Evolutionary conservation across 441 rosid species (phyloP).

Genomic region (Bruguiera hainesii): DNA sequence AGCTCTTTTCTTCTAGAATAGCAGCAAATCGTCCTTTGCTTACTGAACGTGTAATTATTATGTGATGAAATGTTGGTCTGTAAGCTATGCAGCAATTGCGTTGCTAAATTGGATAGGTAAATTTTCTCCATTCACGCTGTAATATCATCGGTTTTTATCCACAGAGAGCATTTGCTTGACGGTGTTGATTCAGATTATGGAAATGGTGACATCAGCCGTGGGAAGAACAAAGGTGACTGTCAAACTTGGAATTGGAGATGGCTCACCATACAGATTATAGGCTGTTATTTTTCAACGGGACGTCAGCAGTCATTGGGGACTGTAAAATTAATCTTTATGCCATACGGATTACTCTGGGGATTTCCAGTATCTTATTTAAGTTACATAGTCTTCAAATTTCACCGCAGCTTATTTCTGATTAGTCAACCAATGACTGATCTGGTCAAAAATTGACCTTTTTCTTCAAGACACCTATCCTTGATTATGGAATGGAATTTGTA

Average conservation of each 20-base stretch:
- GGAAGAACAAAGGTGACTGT: slow-evolving; percentile 7
- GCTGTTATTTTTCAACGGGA: no score
- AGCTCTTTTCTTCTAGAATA: background rate
- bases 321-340: slow-evolving; percentile 4
- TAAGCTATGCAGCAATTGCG: no score
- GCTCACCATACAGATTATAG: background rate
- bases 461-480: slow-evolving; percentile 1
- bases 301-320: slow-evolving; percentile 2
- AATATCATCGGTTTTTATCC: slow-evolving; percentile 14
- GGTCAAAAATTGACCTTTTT: background rate
- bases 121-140: no score
- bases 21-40: background rate
- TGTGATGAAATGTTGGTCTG: background rate
- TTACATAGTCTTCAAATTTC: background rate
- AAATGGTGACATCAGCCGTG: slow-evolving; percentile 21
- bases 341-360: background rate
- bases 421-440: slow-evolving; percentile 5
- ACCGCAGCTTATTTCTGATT: background rate
- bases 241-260: background rate
- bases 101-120: no score
- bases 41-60: background rate
- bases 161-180: slow-evolving; percentile 66
- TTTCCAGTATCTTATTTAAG: background rate
- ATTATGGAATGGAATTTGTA: background rate
- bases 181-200: slow-evolving; percentile 37